Percentiles rank a stretch among this genome's conserved stretches.
Conservation (phyloP, 1,284 basidiomycete species). For the Ustilago tritici region DNA sequence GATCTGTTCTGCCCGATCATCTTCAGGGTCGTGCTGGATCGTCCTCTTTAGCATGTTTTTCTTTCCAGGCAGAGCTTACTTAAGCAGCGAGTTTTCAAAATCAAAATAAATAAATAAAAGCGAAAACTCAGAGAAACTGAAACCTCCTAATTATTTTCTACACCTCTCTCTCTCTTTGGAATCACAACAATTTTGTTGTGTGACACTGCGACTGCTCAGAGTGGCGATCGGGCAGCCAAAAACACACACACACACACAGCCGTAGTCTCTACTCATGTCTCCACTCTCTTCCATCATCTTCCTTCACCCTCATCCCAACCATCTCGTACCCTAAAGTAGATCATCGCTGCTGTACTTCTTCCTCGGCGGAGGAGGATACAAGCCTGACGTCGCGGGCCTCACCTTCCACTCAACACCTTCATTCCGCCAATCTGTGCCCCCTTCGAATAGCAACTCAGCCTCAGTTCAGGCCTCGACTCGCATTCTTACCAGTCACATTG, state of each 20-base stretch:
- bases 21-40: too few species aligned
- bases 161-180: constrained; percentile 4
- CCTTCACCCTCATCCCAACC: constrained; percentile 1
- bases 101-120: too few species aligned
- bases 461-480: background rate
- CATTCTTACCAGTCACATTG: background rate
- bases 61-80: too few species aligned
- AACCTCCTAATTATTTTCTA: background rate
- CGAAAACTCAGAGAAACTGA: too few species aligned
- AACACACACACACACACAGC: constrained; percentile 5
- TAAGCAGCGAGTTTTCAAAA: too few species aligned
- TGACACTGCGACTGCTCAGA: background rate
- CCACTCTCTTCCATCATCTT: constrained; percentile 7
- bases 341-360: background rate
- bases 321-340: background rate
- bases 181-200: background rate
- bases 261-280: background rate
- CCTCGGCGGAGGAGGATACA: background rate
- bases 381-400: background rate
- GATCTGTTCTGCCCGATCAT: too few species aligned
- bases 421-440: background rate
- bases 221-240: constrained; percentile 11
- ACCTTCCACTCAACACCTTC: background rate
- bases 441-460: background rate
- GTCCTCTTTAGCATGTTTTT: too few species aligned